phyloP scores from a whole-genome alignment of 2,329 filamentous ascomycete species.

The Fusarium sulawesiense region DNA sequence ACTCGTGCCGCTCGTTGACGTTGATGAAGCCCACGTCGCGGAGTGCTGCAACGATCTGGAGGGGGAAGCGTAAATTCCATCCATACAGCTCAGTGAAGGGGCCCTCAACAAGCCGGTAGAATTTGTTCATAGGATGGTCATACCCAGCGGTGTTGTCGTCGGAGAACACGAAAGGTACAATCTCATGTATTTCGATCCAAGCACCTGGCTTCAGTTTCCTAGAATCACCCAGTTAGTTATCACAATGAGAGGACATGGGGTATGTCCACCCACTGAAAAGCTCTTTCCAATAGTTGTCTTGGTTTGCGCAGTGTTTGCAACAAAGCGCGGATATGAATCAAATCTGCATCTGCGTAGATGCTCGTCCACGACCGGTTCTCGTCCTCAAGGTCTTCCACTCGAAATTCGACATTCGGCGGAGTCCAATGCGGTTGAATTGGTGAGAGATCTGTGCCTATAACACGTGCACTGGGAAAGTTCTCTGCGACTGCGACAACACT shows the following conservation, averaged over 20 bases:
- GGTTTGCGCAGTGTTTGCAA: slow-evolving; percentile 64
- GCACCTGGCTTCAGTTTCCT: slow-evolving; percentile 54
- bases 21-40: slow-evolving; percentile 52
- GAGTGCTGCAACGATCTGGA: slow-evolving; percentile 46
- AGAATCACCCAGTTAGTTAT: slow-evolving; percentile 16
- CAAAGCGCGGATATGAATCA: slow-evolving; percentile 65
- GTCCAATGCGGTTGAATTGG: slow-evolving; percentile 60
- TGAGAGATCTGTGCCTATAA: slow-evolving; percentile 59
- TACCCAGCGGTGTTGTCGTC: slow-evolving; percentile 48
- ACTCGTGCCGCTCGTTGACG: slow-evolving; percentile 44
- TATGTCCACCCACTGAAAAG: slow-evolving; percentile 53
- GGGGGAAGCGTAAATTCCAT: slow-evolving; percentile 51
- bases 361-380: slow-evolving; percentile 51
- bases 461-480: slow-evolving; percentile 56
- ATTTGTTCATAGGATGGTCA: slow-evolving; percentile 49
- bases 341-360: slow-evolving; percentile 58
- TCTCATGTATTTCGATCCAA: slow-evolving; percentile 56
- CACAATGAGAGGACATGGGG: background rate
- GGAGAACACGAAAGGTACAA: slow-evolving; percentile 48
- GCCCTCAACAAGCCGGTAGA: slow-evolving; percentile 50
- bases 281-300: slow-evolving; percentile 59
- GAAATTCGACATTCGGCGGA: slow-evolving; percentile 68
- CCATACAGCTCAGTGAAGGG: slow-evolving; percentile 50
- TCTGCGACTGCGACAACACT: slow-evolving; percentile 55
- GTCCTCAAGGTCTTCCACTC: slow-evolving; percentile 54